Base-by-base conservation (phyloP, 1,139 yeast genomes). In the Chernovozyma aurita region DNA sequence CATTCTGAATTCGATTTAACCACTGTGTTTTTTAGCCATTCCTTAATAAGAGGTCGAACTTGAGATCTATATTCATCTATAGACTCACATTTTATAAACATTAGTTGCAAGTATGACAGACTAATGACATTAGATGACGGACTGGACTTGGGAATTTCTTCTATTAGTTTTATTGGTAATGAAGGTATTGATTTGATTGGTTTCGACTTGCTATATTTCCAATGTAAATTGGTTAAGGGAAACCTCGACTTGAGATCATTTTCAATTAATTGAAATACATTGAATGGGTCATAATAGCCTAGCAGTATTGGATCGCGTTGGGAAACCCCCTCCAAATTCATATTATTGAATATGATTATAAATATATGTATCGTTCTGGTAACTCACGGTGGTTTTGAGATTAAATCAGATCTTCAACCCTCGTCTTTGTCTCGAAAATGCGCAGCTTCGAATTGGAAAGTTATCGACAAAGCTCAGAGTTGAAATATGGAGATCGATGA, bases 251-350 rank as follows among this genome's bases (percentile, higher is more conserved):
- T 61, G 18, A 90, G 57, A 26, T 76, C 80, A 3, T 64, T 57
- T 42, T 70, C 57, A n/a, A 88, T 58, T 32, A 63, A 59, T 1
- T 77, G 73, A 49, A 73, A 84, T 1, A 83, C 75, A 30, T 76
- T 76, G 53, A 85, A 85, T 1, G 97, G 97, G 54, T 92, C 97
- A 57, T 85, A 87, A 57, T 80, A 88, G 8, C 94, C 88, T 18
- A 83, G 61, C 32, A 56, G 53, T 4, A 79, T 60, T 18, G 69
- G 63, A 12, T 26, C 8, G 6, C 9, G 22, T 7, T 6, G 22
- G 6, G 22, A 20, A 6, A 20, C 9, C 9, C 9, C 22, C 9
- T 20, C 22, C 22, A 7, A 20, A 20, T 20, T 20, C 9, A n/a
- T n/a, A n/a, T n/a, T n/a, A n/a, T n/a, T n/a, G n/a, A n/a, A n/a